A percentile compares a stretch with the other conserved stretches of the same genome.
Evolutionary conservation across 176 grass and related monocot species (phyloP).

Genomic region (Otatea glauca): DNA sequence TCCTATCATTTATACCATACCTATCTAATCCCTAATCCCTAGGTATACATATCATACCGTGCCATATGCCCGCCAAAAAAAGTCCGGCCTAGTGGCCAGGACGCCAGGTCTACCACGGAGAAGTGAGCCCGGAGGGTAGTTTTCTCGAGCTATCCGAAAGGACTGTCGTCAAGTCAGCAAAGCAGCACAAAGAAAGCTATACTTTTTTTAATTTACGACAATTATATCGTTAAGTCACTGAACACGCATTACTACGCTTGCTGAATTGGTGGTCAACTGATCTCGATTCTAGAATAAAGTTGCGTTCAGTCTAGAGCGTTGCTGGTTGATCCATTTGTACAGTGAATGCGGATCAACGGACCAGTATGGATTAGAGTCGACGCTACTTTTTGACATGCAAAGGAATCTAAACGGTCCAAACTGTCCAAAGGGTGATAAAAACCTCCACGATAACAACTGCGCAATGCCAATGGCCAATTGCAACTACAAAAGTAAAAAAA

Average conservation of each 20-base stretch:
- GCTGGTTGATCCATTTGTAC: background rate
- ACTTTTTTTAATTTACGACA: background rate
- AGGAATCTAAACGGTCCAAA: background rate
- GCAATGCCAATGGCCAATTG: background rate
- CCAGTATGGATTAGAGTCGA: background rate
- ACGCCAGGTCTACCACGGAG: too few relatives aligned
- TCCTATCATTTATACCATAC: too few relatives aligned
- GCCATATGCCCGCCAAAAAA: too few relatives aligned
- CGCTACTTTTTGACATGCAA: background rate
- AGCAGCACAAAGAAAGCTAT: background rate
- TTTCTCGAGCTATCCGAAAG: background rate
- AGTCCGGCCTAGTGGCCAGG: too few relatives aligned
- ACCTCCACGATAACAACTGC: slow-evolving; percentile 18
- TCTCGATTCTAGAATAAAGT: background rate
- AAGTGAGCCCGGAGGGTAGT: background rate
- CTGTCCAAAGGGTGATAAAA: slow-evolving; percentile 10
- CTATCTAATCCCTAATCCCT: too few relatives aligned
- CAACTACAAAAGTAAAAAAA: background rate
- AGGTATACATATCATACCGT: too few relatives aligned
- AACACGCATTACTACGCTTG: background rate
- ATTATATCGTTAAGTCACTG: too few relatives aligned
- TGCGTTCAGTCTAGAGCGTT: background rate
- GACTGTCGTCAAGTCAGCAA: slow-evolving; percentile 22
- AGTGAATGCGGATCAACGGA: background rate
- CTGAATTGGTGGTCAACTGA: background rate